Conservation (phyloP, 2,329 filamentous ascomycete species). For the Fusarium solani-melongenae region DNA sequence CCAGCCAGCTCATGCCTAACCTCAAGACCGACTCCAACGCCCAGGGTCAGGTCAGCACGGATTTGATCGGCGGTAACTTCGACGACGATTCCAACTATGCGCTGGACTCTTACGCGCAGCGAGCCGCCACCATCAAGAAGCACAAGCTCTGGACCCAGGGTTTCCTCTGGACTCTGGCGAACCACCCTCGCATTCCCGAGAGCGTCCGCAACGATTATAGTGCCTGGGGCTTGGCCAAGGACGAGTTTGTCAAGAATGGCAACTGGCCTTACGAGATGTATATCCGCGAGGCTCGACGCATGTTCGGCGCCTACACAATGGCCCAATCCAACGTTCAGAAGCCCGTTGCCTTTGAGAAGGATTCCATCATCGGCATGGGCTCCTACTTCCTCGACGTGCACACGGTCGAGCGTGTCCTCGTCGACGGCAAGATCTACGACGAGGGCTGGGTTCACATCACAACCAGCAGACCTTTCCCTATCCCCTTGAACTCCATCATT, state of each 20-base stretch:
- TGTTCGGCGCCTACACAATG: slow-evolving; percentile 11
- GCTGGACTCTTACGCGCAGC: neutral
- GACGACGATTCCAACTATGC: slow-evolving; percentile 3
- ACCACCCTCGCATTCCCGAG: neutral
- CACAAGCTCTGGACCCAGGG: slow-evolving; percentile 8
- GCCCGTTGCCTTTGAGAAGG: neutral
- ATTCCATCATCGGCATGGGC: neutral
- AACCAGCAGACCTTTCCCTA: neutral
- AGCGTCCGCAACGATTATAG: neutral
- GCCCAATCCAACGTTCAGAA: slow-evolving; percentile 1
- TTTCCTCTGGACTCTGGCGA: slow-evolving; percentile 9
- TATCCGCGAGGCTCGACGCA: slow-evolving; percentile 12
- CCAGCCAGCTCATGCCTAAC: slow-evolving; percentile 14
- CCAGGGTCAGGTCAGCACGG: slow-evolving; percentile 9
- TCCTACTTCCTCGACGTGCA: slow-evolving; percentile 9
- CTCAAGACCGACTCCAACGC: slow-evolving; percentile 18
- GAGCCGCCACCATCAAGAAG: neutral
- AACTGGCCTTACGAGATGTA: slow-evolving; percentile 10
- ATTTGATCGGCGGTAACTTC: slow-evolving; percentile 8
- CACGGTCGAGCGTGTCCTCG: slow-evolving; percentile 5
- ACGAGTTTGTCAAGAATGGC: slow-evolving; percentile 8
- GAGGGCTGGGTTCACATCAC: slow-evolving; percentile 6
- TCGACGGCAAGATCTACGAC: slow-evolving; percentile 1
- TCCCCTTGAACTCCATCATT: slow-evolving; percentile 2
- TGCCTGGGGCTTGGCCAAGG: slow-evolving; percentile 6